Evolutionary conservation across 768 basidiomycete genomes (phyloP).

Genomic region (Postia placenta): DNA sequence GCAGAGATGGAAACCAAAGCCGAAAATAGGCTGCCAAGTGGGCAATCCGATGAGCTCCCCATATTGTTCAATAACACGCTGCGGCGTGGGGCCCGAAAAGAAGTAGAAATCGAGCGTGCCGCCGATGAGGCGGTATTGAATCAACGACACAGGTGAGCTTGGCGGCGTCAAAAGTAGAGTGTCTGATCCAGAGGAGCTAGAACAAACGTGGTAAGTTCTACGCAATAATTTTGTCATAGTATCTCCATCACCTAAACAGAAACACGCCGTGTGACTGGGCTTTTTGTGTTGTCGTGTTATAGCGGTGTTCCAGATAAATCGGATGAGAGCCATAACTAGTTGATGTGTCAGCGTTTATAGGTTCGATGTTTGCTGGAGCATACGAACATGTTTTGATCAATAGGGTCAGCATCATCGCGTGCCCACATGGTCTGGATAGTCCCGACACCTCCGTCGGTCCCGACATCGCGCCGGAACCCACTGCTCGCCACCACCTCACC

Average conservation of each 20-base stretch:
- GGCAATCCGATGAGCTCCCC: slow-evolving; percentile 61
- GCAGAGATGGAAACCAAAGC: slow-evolving; percentile 75
- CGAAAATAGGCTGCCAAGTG: slow-evolving; percentile 69
- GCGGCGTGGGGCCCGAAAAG: slow-evolving; percentile 46
- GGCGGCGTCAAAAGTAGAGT: slow-evolving; percentile 60
- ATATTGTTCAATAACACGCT: slow-evolving; percentile 66
- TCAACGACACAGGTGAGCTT: slow-evolving; percentile 46
- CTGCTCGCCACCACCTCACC: slow-evolving; percentile 69
- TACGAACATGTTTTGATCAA: slow-evolving; percentile 60
- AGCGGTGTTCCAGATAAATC: slow-evolving; percentile 71
- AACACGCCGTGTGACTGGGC: slow-evolving; percentile 74
- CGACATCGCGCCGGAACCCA: slow-evolving; percentile 60
- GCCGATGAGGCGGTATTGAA: slow-evolving; percentile 71
- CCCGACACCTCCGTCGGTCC: slow-evolving; percentile 40
- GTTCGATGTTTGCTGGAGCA: background rate
- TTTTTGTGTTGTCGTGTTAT: slow-evolving; percentile 39
- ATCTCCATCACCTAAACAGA: slow-evolving; percentile 54
- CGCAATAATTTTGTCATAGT: background rate
- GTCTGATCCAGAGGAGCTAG: slow-evolving; percentile 66
- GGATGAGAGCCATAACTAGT: slow-evolving; percentile 67
- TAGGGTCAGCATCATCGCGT: slow-evolving; percentile 53
- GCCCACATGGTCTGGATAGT: slow-evolving; percentile 68
- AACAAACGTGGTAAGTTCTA: slow-evolving; percentile 4
- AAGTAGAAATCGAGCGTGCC: slow-evolving; percentile 79
- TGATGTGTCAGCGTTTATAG: background rate